Percentiles rank a stretch among this genome's conserved stretches.
Evolutionary conservation across 805 yeast species (phyloP).

Genomic region (Pichia exigua): DNA sequence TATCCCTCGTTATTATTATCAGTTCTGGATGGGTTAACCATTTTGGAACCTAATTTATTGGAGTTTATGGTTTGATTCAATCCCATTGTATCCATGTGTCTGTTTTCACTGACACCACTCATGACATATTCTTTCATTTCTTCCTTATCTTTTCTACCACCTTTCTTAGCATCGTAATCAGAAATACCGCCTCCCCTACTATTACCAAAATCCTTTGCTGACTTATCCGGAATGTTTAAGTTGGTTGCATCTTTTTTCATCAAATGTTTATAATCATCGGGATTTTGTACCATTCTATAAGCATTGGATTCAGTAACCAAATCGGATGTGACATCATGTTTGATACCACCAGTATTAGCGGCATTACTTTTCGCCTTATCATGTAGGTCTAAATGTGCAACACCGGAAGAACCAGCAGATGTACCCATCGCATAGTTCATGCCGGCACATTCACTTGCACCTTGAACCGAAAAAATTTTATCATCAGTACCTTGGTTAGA

Average conservation of each 20-base stretch:
- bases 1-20: background rate
- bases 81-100: no score
- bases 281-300: slow-evolving; percentile 9
- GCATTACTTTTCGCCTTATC: background rate
- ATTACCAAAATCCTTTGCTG: background rate
- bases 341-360: background rate
- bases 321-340: background rate
- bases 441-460: background rate
- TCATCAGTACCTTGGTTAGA: background rate
- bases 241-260: background rate
- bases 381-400: background rate
- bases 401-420: background rate
- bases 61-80: background rate
- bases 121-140: no score
- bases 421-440: background rate
- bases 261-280: background rate
- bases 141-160: no score
- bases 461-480: background rate
- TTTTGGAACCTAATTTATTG: background rate
- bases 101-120: no score
- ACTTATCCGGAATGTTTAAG: background rate
- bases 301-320: slow-evolving; percentile 4
- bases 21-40: background rate
- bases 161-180: background rate
- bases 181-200: background rate